These are phyloP conservation scores for Beta lomatogona DNA, from an alignment of 179 eudicot species.

Conservation along the genomic window DNA sequence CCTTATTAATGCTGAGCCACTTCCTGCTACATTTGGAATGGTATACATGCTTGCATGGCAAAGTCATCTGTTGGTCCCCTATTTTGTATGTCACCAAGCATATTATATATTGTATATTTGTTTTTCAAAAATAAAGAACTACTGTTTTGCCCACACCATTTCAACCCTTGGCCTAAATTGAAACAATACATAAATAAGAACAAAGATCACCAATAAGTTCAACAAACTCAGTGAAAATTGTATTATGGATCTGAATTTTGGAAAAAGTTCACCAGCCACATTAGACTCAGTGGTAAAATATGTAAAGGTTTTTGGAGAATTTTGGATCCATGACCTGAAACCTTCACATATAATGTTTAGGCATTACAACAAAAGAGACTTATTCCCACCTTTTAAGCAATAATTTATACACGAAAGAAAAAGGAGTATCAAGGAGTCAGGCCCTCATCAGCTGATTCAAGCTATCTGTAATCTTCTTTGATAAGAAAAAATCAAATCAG, in stretches of 20 bases:
- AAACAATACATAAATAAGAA: not conserved
- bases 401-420: too few species aligned
- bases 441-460: too few species aligned
- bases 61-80: conserved; percentile 63
- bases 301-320: not conserved
- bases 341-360: not conserved
- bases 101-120: too few species aligned
- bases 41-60: conserved; percentile 87
- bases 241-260: too few species aligned
- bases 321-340: not conserved
- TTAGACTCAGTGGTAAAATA: not conserved
- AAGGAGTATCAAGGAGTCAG: too few species aligned
- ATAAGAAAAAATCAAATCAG: too few species aligned
- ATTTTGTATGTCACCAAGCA: conserved; percentile 87
- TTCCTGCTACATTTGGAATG: conserved; percentile 74
- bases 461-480: too few species aligned
- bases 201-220: conserved; percentile 2
- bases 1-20: conserved; percentile 95
- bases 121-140: too few species aligned
- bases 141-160: too few species aligned
- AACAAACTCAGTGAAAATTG: too few species aligned
- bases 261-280: not conserved
- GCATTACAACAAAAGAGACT: too few species aligned
- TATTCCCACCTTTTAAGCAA: too few species aligned
- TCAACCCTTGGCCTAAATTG: not conserved